A percentile compares a stretch with the other conserved stretches of the same genome.
Conservation (phyloP, 2,329 filamentous ascomycete species). For the Trichoderma sp. region DNA sequence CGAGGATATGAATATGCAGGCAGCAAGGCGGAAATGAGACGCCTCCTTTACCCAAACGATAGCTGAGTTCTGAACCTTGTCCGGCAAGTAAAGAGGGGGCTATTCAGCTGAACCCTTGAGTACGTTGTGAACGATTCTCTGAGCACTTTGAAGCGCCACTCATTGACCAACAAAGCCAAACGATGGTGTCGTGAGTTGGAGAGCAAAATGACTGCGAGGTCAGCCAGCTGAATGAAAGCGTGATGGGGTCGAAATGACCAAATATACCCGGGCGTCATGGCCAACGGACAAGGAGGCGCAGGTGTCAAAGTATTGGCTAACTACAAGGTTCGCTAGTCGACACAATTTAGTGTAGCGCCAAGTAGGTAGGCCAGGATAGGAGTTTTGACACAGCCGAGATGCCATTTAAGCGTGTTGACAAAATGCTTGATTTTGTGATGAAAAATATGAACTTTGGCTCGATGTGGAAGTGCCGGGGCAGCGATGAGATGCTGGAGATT, state of each 20-base stretch:
- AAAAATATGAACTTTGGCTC: neutral
- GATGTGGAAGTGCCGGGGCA: neutral
- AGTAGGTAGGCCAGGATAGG: neutral
- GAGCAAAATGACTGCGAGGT: neutral
- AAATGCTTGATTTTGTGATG: neutral
- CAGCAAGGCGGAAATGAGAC: neutral
- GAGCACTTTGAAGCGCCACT: neutral
- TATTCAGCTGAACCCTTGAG: neutral
- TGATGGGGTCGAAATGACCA: neutral
- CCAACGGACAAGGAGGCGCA: slow-evolving; percentile 1
- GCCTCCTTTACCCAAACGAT: neutral
- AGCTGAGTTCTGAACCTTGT: neutral
- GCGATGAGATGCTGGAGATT: neutral
- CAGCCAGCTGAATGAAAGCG: neutral
- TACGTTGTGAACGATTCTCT: neutral
- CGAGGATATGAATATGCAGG: neutral
- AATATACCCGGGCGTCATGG: neutral
- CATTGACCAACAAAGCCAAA: neutral
- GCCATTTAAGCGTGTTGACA: neutral
- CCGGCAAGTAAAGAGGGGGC: neutral
- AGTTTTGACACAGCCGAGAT: neutral
- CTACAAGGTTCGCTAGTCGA: slow-evolving; percentile 1
- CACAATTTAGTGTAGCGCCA: slow-evolving; percentile 16
- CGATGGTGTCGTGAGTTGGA: neutral
- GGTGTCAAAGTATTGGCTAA: neutral